phyloP scores from a whole-genome alignment of 257 asterid genomes.

The Jacaranda copaia region DNA sequence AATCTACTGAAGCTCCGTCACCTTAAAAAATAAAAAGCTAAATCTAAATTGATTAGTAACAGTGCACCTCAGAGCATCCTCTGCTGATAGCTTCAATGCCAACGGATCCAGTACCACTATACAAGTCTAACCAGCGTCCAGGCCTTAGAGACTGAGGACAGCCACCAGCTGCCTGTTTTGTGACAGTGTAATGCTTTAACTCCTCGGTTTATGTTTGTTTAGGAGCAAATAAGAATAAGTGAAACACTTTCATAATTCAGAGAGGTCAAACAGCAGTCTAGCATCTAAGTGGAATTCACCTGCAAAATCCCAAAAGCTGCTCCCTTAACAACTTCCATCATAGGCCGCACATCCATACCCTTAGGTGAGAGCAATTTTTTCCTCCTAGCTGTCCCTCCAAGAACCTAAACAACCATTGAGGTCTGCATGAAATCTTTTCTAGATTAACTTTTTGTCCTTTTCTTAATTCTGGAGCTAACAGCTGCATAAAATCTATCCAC shows the following conservation, averaged over 20 bases:
- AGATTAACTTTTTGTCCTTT: not conserved
- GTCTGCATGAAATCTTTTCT: conserved; percentile 6
- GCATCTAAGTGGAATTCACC: conserved; percentile 49
- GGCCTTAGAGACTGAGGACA: conserved; percentile 81
- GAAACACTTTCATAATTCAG: conserved; percentile 9
- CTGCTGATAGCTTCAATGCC: conserved; percentile 98
- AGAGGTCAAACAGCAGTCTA: conserved; percentile 22
- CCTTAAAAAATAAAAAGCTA: not conserved
- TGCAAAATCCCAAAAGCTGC: conserved; percentile 94
- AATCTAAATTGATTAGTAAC: conserved; percentile 8
- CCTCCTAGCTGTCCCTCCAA: conserved; percentile 92
- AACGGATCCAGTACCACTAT: conserved; percentile 98
- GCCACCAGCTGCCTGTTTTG: conserved; percentile 90
- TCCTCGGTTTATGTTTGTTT: conserved; percentile 19
- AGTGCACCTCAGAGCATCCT: conserved; percentile 91
- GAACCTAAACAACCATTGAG: conserved; percentile 64
- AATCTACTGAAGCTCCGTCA: not conserved
- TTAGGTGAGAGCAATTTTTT: conserved; percentile 94
- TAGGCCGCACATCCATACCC: conserved; percentile 96
- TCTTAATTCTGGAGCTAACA: not conserved
- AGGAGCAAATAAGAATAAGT: conserved; percentile 5
- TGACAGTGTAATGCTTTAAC: conserved; percentile 30
- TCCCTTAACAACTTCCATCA: conserved; percentile 99
- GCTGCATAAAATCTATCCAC: conserved; percentile 12
- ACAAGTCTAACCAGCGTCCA: conserved; percentile 97